A percentile compares a stretch with the other conserved stretches of the same genome.
These are phyloP conservation scores for Psidium friedrichsthalianum DNA, from an alignment of 345 rosid species.

Conservation along the genomic window DNA sequence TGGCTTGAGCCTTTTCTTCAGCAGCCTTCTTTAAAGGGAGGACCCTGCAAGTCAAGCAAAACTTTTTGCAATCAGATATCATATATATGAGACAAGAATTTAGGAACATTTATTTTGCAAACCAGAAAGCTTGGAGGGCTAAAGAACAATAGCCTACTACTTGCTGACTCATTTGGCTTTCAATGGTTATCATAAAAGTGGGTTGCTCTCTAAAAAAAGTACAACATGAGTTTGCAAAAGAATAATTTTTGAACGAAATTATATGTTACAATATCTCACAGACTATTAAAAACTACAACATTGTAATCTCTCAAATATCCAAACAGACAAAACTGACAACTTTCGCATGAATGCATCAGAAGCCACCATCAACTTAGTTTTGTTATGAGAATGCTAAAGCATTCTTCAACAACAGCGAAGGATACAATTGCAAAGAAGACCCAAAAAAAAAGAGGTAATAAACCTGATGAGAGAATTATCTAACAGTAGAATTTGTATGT, in stretches of 20 bases:
- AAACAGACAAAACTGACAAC: background rate
- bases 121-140: conserved; percentile 9
- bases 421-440: background rate
- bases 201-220: conserved; percentile 3
- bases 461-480: background rate
- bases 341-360: background rate
- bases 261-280: background rate
- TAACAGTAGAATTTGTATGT: background rate
- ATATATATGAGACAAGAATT: background rate
- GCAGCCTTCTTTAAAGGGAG: conserved; percentile 62
- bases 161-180: conserved; percentile 19
- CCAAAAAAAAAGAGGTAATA: background rate
- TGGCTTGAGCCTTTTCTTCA: conserved; percentile 66
- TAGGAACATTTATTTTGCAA: background rate
- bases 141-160: conserved; percentile 19
- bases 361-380: background rate
- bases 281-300: background rate
- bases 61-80: background rate
- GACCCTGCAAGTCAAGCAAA: conserved; percentile 40
- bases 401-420: background rate
- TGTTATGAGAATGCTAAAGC: background rate
- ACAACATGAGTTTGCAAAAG: conserved; percentile 8
- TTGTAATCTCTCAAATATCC: background rate
- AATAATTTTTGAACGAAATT: background rate
- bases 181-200: conserved; percentile 9